These are phyloP conservation scores for Leccinellum luteum DNA, from an alignment of 768 basidiomycete genomes.

Conservation along the genomic window DNA sequence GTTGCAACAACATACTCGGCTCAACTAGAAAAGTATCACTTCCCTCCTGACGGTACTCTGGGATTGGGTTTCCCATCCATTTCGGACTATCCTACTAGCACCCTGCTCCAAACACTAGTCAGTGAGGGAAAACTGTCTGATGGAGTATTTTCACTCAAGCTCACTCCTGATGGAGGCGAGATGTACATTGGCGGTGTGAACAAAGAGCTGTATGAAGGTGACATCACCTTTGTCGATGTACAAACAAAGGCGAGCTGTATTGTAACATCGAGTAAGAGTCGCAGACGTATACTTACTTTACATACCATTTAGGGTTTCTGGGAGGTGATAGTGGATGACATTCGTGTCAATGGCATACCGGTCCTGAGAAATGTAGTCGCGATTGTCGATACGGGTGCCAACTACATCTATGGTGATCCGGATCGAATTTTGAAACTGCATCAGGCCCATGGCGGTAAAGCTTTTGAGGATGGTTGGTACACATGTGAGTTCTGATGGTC, in stretches of 20 bases:
- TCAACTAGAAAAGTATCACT: accelerated
- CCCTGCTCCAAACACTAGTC: not conserved
- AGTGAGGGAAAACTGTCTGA: not conserved
- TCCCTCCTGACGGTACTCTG: not conserved
- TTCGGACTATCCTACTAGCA: not conserved
- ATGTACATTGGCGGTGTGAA: not conserved
- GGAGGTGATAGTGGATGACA: not conserved
- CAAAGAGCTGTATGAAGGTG: not conserved
- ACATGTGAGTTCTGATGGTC: not conserved
- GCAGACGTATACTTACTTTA: not conserved
- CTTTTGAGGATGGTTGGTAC: not conserved
- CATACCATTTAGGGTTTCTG: not conserved
- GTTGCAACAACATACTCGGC: not conserved
- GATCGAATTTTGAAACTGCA: not conserved
- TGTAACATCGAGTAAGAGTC: not conserved
- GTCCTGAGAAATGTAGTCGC: not conserved
- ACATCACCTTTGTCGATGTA: not conserved
- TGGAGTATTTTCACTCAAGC: not conserved
- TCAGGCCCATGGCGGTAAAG: not conserved
- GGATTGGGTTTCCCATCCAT: not conserved
- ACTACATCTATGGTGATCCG: not conserved
- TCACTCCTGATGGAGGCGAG: not conserved
- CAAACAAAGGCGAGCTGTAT: not conserved
- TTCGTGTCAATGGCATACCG: not conserved
- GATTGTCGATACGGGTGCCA: not conserved